These are phyloP conservation scores for Stentor coeruleus DNA, from an alignment of 73 alveolate genomes.

Conservation along the genomic window DNA sequence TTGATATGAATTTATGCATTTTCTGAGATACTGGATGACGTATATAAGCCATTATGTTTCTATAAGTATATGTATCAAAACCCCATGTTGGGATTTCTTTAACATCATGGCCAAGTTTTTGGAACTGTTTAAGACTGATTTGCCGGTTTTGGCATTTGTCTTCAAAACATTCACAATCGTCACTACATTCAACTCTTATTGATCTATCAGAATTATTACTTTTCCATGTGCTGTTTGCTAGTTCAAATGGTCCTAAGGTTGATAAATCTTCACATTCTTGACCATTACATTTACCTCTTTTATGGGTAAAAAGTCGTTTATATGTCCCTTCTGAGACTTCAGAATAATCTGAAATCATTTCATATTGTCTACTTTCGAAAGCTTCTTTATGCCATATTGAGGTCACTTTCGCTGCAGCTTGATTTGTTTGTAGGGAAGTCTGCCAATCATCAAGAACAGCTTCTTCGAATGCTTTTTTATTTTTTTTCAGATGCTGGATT, in stretches of 20 bases:
- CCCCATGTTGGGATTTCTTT: constrained; percentile 96
- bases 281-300: constrained; percentile 12
- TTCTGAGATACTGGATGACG: not conserved
- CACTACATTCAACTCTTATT: not conserved
- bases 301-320: not conserved
- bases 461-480: not conserved
- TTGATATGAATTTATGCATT: constrained; percentile 40
- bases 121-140: not conserved
- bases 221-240: not conserved
- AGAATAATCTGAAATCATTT: not conserved
- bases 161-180: not conserved
- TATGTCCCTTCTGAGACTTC: not conserved
- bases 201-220: not conserved
- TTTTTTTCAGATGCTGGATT: no score
- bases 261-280: not conserved
- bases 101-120: constrained; percentile 28
- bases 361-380: not conserved
- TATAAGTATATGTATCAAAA: constrained; percentile 84
- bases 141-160: constrained; percentile 6
- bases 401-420: not conserved
- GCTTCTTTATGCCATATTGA: not conserved
- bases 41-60: constrained; percentile 68
- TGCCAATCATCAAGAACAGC: constrained; percentile 5
- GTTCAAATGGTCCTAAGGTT: constrained; percentile 6
- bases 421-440: not conserved